Evolutionary conservation across 139 green algal genomes (phyloP).

Genomic region (Ostreobium quekettii): DNA sequence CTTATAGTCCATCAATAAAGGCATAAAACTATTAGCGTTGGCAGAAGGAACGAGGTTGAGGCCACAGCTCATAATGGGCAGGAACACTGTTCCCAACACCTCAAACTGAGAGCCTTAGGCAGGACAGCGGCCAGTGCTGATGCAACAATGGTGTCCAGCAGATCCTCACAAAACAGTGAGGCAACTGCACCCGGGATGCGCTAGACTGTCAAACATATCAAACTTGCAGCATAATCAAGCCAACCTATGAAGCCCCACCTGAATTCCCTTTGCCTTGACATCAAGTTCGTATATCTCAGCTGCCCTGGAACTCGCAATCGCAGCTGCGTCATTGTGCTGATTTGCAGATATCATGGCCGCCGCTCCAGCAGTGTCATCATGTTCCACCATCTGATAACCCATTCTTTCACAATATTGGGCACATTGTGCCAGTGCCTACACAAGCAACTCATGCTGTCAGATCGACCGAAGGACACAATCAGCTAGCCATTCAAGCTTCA

Average conservation of each 20-base stretch:
- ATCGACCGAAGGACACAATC: not conserved
- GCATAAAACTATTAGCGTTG: too few species aligned
- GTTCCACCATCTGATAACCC: not conserved
- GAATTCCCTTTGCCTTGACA: conserved; percentile 46
- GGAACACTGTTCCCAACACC: too few species aligned
- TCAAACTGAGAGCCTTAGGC: too few species aligned
- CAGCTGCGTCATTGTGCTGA: conserved; percentile 27
- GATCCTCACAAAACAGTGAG: too few species aligned
- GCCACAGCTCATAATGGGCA: too few species aligned
- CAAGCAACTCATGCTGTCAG: not conserved
- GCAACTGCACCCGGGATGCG: too few species aligned
- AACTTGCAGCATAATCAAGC: too few species aligned
- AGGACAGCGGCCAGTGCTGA: too few species aligned
- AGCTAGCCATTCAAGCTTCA: not conserved
- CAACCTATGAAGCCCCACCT: conserved; percentile 13
- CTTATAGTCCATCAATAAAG: too few species aligned
- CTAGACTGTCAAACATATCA: too few species aligned
- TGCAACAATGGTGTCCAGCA: too few species aligned
- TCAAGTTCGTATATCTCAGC: conserved; percentile 57
- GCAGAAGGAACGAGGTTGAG: too few species aligned
- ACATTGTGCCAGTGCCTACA: conserved; percentile 11
- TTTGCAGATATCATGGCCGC: not conserved
- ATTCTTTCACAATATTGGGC: not conserved
- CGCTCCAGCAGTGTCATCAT: conserved; percentile 5
- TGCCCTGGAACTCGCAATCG: conserved; percentile 39